phyloP scores from a whole-genome alignment of 805 yeast species.

The Metschnikowia picachoensis region DNA sequence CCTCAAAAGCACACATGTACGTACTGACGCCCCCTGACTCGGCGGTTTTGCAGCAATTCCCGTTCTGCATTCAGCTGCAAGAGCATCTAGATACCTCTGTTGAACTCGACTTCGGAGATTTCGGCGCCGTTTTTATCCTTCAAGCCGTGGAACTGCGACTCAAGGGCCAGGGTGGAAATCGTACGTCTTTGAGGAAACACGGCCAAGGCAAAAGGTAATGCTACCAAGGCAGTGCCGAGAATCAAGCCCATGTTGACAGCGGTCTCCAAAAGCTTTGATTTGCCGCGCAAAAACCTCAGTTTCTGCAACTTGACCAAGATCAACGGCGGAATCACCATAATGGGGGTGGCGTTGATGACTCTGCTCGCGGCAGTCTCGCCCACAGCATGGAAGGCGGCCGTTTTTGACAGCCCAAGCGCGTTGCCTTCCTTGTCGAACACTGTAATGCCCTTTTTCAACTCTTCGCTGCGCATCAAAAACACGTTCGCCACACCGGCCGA shows the following conservation, averaged over 20 bases:
- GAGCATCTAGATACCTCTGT: slow-evolving; percentile 73
- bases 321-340: slow-evolving; percentile 93
- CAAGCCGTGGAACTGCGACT: slow-evolving; percentile 56
- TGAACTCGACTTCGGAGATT: slow-evolving; percentile 69
- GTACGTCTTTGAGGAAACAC: slow-evolving; percentile 88
- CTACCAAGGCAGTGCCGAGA: slow-evolving; percentile 78
- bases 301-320: slow-evolving; percentile 74
- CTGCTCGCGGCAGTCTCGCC: slow-evolving; percentile 96
- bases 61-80: too few species aligned
- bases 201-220: slow-evolving; percentile 91
- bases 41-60: too few species aligned
- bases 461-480: slow-evolving; percentile 95
- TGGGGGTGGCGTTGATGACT: slow-evolving; percentile 93
- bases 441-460: slow-evolving; percentile 77
- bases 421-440: slow-evolving; percentile 64
- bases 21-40: too few species aligned
- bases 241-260: slow-evolving; percentile 81
- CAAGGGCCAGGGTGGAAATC: slow-evolving; percentile 57
- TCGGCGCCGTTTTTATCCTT: slow-evolving; percentile 58
- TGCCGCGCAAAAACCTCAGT: slow-evolving; percentile 58
- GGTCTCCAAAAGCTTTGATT: slow-evolving; percentile 61
- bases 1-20: too few species aligned
- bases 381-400: slow-evolving; percentile 89
- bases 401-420: slow-evolving; percentile 64
- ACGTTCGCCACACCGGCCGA: slow-evolving; percentile 96